phyloP scores from a whole-genome alignment of 352 stramenopile genomes.

The Pythium insidiosum region DNA sequence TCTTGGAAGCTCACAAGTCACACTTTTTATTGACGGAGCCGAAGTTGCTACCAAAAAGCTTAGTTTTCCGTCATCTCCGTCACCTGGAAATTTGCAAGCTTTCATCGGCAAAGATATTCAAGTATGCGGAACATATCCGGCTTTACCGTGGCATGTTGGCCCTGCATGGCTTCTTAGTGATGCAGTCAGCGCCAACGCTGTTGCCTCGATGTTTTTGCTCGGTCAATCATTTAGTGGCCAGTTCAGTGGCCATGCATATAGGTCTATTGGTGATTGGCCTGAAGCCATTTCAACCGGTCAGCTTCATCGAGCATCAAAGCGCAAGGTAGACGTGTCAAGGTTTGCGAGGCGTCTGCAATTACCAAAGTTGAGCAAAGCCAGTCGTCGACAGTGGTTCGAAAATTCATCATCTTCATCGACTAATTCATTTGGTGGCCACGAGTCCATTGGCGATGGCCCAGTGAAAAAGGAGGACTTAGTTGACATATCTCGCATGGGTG shows the following conservation, averaged over 20 bases:
- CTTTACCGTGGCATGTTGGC: constrained; percentile 55
- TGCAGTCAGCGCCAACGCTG: constrained; percentile 25
- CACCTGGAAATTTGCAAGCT: constrained; percentile 36
- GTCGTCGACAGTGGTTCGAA: constrained; percentile 38
- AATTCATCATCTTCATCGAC: not conserved
- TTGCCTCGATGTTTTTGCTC: constrained; percentile 59
- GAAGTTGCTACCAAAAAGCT: constrained; percentile 75
- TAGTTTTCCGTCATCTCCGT: constrained; percentile 44
- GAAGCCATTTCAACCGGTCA: constrained; percentile 53
- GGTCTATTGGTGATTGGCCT: constrained; percentile 56
- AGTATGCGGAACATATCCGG: constrained; percentile 51
- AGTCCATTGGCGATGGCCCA: constrained; percentile 9
- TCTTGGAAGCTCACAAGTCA: constrained; percentile 62
- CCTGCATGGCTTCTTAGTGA: constrained; percentile 65
- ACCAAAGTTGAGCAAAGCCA: constrained; percentile 27
- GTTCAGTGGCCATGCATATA: constrained; percentile 60
- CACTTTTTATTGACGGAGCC: constrained; percentile 62
- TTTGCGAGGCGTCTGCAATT: constrained; percentile 42
- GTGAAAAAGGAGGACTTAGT: constrained; percentile 34
- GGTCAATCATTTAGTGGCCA: constrained; percentile 50
- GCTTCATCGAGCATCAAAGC: constrained; percentile 43
- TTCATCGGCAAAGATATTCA: constrained; percentile 74
- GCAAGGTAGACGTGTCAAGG: constrained; percentile 42
- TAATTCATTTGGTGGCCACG: not conserved
- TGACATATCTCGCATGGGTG: too few relatives aligned